Evolutionary conservation across 1,139 yeast species (phyloP), one percentile per base, ranked within the genome.

Genomic region (Yamadazyma sp.): DNA sequence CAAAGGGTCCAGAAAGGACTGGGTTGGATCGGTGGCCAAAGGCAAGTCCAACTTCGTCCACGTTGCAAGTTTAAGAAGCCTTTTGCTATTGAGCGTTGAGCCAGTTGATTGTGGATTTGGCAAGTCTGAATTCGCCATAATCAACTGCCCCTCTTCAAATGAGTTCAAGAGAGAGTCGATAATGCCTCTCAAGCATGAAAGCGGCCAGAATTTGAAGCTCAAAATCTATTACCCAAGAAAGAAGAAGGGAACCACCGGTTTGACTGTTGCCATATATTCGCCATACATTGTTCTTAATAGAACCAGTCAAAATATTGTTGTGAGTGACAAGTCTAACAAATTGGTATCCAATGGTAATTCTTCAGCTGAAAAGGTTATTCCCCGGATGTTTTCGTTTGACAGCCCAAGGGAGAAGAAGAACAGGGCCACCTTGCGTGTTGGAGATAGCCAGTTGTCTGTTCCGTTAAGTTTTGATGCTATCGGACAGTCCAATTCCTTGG

Each of bases 391-490:
- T 66, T 90, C 98, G 0, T 90, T 87, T 55, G 84, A 80, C 16
- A 68, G 66, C 23, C 76, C 70, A 33, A 67, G 64, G 9, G 83
- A 79, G 39, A 73, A 81, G 32, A 75, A 73, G 33, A 84, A 84
- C 50, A 70, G 95, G 43, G 95, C 94, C 0, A 58, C 74, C n/a
- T 52, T 90, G 10, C 74, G 76, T 44, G 69, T 87, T 23, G 86
- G 77, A 2, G 87, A 86, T 40, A 84, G 95, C 0, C 68, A 70
- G n/a, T 78, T 87, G 80, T 86, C 96, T 43, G 60, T 68, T 0
- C 87, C 89, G 1, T 67, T 88, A 33, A 84, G 95, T 58, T 81
- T 92, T 53, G 97, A 90, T 56, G 95, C 96, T 2, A 76, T 92
- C 42, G 98, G 98, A 0, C 94, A 88, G 49, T 70, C 82, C 0